These are phyloP conservation scores for Zygosaccharomyces gambellarensis DNA, from an alignment of 805 yeast genomes.

Conservation along the genomic window DNA sequence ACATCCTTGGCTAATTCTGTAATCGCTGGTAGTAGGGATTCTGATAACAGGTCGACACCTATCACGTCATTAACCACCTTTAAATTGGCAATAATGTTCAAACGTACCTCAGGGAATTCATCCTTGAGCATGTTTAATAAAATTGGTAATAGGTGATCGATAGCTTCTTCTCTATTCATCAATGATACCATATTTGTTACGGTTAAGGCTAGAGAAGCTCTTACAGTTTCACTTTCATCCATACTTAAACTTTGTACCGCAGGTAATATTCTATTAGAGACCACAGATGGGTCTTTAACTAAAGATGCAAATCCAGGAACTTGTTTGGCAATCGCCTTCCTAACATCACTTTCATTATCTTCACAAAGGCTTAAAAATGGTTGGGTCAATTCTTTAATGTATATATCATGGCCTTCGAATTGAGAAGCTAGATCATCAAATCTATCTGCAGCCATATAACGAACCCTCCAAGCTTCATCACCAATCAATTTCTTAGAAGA, in stretches of 20 bases:
- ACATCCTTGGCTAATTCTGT: slow-evolving; percentile 93
- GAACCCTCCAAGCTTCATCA: slow-evolving; percentile 96
- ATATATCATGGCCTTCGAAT: slow-evolving; percentile 53
- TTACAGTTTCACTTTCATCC: slow-evolving; percentile 89
- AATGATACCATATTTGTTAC: slow-evolving; percentile 83
- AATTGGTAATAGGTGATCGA: slow-evolving; percentile 77
- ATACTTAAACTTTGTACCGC: slow-evolving; percentile 75
- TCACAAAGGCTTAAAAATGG: slow-evolving; percentile 74
- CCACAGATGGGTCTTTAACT: slow-evolving; percentile 43
- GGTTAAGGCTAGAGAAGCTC: slow-evolving; percentile 87
- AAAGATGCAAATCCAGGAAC: slow-evolving; percentile 68
- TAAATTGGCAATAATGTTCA: slow-evolving; percentile 87
- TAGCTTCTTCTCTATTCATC: slow-evolving; percentile 78
- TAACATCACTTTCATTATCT: slow-evolving; percentile 94
- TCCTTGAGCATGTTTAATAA: slow-evolving; percentile 92
- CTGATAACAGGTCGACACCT: slow-evolving; percentile 83
- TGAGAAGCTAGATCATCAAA: slow-evolving; percentile 68
- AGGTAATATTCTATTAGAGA: slow-evolving; percentile 72
- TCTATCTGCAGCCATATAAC: slow-evolving; percentile 96
- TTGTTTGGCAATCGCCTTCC: slow-evolving; percentile 91
- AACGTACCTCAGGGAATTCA: slow-evolving; percentile 92
- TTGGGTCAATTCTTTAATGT: slow-evolving; percentile 45
- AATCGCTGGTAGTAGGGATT: slow-evolving; percentile 89
- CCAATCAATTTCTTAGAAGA: slow-evolving; percentile 66
- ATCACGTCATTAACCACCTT: slow-evolving; percentile 90